Percentiles rank a stretch among this genome's conserved stretches.
These are phyloP conservation scores for Phaeophleospora eucalypticola DNA, from an alignment of 2,329 filamentous ascomycete species.

Conservation along the genomic window DNA sequence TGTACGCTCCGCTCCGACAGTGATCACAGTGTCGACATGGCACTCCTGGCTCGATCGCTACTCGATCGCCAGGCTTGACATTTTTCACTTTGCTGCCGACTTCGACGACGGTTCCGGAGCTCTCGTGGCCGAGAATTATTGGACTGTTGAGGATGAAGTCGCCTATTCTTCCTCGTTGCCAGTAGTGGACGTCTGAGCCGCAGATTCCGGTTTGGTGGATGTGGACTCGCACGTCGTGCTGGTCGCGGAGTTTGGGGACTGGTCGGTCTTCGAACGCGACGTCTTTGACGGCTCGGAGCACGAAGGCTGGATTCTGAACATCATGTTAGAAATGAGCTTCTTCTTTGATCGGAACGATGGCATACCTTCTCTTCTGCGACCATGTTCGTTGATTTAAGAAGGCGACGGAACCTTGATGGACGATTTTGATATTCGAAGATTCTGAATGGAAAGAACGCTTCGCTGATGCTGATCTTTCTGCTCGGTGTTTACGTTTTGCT, in stretches of 20 bases:
- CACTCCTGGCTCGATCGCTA: constrained; percentile 49
- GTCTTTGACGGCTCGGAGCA: constrained; percentile 68
- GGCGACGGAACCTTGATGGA: too few relatives aligned
- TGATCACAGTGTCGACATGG: constrained; percentile 44
- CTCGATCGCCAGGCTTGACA: constrained; percentile 43
- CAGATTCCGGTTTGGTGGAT: constrained; percentile 82
- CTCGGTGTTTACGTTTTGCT: background rate
- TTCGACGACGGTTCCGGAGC: constrained; percentile 39
- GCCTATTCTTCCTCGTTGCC: constrained; percentile 46
- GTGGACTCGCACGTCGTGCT: constrained; percentile 71
- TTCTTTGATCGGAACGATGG: background rate
- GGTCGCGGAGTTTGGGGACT: constrained; percentile 57
- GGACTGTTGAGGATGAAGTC: constrained; percentile 45
- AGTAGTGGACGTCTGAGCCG: constrained; percentile 60
- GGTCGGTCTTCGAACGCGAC: constrained; percentile 72
- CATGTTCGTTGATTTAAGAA: too few relatives aligned
- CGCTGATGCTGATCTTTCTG: background rate
- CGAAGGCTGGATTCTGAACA: constrained; percentile 72
- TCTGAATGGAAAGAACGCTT: too few relatives aligned
- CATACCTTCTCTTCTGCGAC: background rate
- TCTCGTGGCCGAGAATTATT: constrained; percentile 48
- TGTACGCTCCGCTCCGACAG: constrained; percentile 74
- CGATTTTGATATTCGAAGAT: too few relatives aligned
- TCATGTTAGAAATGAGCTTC: background rate
- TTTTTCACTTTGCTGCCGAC: constrained; percentile 41